phyloP scores from a whole-genome alignment of 1,284 basidiomycete genomes.

The Lentinula novae-zelandiae region DNA sequence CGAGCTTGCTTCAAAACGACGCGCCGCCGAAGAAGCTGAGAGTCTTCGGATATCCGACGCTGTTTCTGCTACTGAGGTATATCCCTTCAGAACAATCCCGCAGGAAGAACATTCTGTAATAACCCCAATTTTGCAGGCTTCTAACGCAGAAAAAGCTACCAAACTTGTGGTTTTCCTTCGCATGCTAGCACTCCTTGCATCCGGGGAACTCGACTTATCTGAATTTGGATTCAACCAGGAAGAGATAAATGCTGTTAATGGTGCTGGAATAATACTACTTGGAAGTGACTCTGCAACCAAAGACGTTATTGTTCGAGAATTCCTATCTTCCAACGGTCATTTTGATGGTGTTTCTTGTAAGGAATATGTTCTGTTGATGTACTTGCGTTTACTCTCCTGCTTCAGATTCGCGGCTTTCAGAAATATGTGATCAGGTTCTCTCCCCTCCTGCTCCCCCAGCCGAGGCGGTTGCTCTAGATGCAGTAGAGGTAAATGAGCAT shows the following conservation, averaged over 20 bases:
- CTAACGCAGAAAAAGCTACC: constrained; percentile 35
- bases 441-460: constrained; percentile 35
- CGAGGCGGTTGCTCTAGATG: constrained; percentile 17
- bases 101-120: background rate
- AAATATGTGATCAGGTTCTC: constrained; percentile 49
- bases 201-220: constrained; percentile 40
- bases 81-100: constrained; percentile 15
- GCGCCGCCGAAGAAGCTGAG: constrained; percentile 52
- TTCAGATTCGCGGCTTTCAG: constrained; percentile 55
- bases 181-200: constrained; percentile 54
- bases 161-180: constrained; percentile 64
- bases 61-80: constrained; percentile 58
- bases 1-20: constrained; percentile 49
- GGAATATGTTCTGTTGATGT: constrained; percentile 22
- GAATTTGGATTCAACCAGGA: constrained; percentile 42
- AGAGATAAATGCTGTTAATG: constrained; percentile 53
- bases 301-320: constrained; percentile 45
- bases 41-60: constrained; percentile 50
- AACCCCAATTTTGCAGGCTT: constrained; percentile 28
- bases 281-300: constrained; percentile 49
- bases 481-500: constrained; percentile 7
- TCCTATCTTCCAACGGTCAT: constrained; percentile 54
- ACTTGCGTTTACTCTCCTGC: constrained; percentile 9
- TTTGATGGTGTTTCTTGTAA: constrained; percentile 58
- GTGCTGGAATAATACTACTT: constrained; percentile 49